A percentile compares a stretch with the other conserved stretches of the same genome.
These are phyloP conservation scores for Cordyceps cateniannulata DNA, from an alignment of 2,329 filamentous ascomycete species.

Conservation along the genomic window DNA sequence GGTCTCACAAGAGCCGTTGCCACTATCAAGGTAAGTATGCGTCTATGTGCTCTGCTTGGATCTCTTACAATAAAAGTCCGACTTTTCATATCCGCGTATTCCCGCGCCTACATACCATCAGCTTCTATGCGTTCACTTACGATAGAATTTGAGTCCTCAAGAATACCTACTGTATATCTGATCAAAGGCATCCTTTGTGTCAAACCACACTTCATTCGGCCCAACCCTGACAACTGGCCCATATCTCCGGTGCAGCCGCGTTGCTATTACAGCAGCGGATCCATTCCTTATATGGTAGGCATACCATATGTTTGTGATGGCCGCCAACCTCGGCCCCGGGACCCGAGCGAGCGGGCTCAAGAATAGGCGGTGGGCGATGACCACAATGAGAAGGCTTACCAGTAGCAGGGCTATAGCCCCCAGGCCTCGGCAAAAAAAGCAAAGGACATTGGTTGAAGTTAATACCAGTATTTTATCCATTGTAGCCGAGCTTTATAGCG, in stretches of 20 bases:
- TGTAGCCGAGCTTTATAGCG: background rate
- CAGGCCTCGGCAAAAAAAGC: background rate
- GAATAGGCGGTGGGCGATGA: constrained; percentile 31
- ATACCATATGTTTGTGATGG: constrained; percentile 42
- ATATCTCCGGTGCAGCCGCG: constrained; percentile 38
- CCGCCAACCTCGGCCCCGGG: constrained; percentile 41
- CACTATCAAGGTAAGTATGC: constrained; percentile 25
- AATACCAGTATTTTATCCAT: background rate
- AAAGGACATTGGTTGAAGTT: background rate
- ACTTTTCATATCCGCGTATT: constrained; percentile 42
- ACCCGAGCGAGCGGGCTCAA: constrained; percentile 38
- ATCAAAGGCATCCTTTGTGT: constrained; percentile 40
- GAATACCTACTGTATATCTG: constrained; percentile 38
- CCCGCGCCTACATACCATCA: constrained; percentile 30
- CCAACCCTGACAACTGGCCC: constrained; percentile 47
- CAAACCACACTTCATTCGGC: constrained; percentile 48
- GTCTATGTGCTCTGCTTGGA: too few species aligned
- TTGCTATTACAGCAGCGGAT: constrained; percentile 33
- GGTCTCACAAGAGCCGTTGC: constrained; percentile 40
- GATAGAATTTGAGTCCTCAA: background rate
- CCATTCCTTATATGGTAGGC: constrained; percentile 40
- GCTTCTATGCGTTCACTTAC: background rate
- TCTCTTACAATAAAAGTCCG: constrained; percentile 43
- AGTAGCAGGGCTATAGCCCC: background rate
- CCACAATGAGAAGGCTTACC: background rate